Evolutionary conservation across 2,329 filamentous ascomycete species (phyloP), one percentile per base, ranked within the genome.

Genomic region (Calycina marina): DNA sequence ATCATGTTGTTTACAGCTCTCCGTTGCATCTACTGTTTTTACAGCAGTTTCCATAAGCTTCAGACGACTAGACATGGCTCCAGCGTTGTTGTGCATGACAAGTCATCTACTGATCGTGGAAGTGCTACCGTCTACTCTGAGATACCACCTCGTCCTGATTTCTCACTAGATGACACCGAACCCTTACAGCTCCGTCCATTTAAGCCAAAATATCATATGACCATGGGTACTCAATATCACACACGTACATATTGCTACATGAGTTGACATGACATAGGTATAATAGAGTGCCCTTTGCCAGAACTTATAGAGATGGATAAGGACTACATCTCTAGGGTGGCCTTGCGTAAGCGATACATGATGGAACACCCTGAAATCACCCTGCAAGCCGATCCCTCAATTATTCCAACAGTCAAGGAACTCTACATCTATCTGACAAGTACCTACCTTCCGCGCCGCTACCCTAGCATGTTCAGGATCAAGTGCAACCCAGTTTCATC

Each of bases 201-300:
- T 51, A 73, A 70, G 48, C 62, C 67, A 4, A 72, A 65, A 42
- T 77, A 70, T 45, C 63, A 75, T 45, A 50, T 77, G 31, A 76
- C 71, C 4, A 76, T 77, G 71, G 66, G 69, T 72, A 51, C 39
- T 53, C 14, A 13, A 26, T 12, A 26, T 26, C 12, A 26, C 12
- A 6, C 27, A 12, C 27, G 15, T 9, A 12, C 12, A 29, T 29
- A 6, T 6, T 12, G n/a, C 25, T 8, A 6, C 25, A 5, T 8
- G 14, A 13, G 12, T 12, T 13, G 14, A 26, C 25, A 6, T 26
- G n/a, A 12, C 25, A 13, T 12, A 73, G 69, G 60, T 4, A 56
- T 75, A 14, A 61, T 70, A 44, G 66, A 56, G 27, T 58, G 62
- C 10, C 47, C 60, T 6, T 48, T 67, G 1, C 67, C 64, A n/a